Base-by-base conservation (phyloP, 192 early-diverging fungal species). In the Mortierella alpina region DNA sequence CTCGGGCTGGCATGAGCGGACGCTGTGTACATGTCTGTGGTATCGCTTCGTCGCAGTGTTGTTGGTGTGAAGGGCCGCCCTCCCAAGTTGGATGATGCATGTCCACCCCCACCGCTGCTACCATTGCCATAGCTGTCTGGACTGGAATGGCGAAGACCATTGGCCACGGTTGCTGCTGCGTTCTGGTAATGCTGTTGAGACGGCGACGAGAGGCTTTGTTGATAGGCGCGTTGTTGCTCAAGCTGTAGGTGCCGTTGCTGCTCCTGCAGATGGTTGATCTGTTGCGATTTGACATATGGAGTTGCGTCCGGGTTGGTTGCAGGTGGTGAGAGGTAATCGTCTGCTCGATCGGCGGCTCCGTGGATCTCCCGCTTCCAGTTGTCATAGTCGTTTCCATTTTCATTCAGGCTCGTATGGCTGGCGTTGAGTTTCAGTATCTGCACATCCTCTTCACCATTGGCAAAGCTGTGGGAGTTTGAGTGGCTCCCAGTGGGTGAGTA, bases 171-270 rank as follows among this genome's bases (percentile, higher is more conserved):
- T 2, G 74, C 42, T 31, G 74, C 46, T 22, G 68, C 61, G 10
- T 76, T 65, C 14, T 71, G 64, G 17, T 71, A 72, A 8, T 65
- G 51, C 7, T 71, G 61, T 47, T 65, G 75, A 23, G 75, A 70
- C 18, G 69, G 75, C 50, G 75, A 66, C 11, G 61, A 58, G 1
- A 39, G 23, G 45, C 31, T 66, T 6, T 72, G 70, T 15, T 80
- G 77, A 41, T 71, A 66, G 9, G 45, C 54, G 7, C 77, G 77
- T 48, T 80, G 70, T n/a, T 80, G 77, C 53, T 80, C 77, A 0
- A 72, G 9, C 40, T 80, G 77, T 23, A 80, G 20, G 40, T 80
- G 77, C 12, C 77, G 77, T 53, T 80, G 77, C 48, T 80, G 77
- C 59, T 80, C 77, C 22, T 79, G 76, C 1, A 80, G 59, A 13